Evolutionary conservation across 257 asterid genomes (phyloP).

Genomic region (Rauvolfia tetraphylla): DNA sequence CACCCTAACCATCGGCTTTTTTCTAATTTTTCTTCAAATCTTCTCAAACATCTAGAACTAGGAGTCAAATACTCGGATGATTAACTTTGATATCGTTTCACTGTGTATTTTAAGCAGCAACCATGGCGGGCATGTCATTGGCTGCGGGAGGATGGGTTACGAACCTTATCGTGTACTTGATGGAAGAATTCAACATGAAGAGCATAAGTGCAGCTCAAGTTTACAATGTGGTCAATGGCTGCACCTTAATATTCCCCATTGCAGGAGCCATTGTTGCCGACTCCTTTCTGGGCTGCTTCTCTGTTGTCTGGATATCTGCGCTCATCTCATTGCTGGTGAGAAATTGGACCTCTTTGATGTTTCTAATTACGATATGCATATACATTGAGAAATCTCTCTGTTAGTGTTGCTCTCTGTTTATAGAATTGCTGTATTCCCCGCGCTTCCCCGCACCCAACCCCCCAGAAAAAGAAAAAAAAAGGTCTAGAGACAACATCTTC

Average conservation of each 20-base stretch:
- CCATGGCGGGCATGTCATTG: conserved; percentile 54
- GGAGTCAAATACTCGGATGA: not conserved
- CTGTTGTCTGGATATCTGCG: conserved; percentile 75
- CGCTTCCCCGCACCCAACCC: too few relatives aligned
- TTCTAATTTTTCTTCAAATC: not conserved
- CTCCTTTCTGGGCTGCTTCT: conserved; percentile 61
- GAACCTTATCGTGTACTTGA: conserved; percentile 71
- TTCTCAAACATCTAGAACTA: not conserved
- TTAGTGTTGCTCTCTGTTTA: not conserved
- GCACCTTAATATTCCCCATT: conserved; percentile 65
- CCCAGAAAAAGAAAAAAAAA: too few relatives aligned
- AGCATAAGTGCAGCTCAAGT: conserved; percentile 75
- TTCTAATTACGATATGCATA: too few relatives aligned
- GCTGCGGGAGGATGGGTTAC: conserved; percentile 69
- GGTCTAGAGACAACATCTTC: too few relatives aligned
- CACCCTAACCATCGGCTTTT: not conserved
- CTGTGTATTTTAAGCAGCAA: conserved; percentile 28
- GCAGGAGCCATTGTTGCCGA: conserved; percentile 73
- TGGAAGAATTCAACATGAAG: conserved; percentile 66
- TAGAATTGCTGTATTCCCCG: not conserved
- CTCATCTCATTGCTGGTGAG: conserved; percentile 62
- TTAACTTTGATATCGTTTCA: not conserved
- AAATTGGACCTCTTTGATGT: not conserved
- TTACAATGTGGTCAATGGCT: conserved; percentile 62
- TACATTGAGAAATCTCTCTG: not conserved